phyloP scores from a whole-genome alignment of 768 basidiomycete genomes.

The Naganishia onofrii region DNA sequence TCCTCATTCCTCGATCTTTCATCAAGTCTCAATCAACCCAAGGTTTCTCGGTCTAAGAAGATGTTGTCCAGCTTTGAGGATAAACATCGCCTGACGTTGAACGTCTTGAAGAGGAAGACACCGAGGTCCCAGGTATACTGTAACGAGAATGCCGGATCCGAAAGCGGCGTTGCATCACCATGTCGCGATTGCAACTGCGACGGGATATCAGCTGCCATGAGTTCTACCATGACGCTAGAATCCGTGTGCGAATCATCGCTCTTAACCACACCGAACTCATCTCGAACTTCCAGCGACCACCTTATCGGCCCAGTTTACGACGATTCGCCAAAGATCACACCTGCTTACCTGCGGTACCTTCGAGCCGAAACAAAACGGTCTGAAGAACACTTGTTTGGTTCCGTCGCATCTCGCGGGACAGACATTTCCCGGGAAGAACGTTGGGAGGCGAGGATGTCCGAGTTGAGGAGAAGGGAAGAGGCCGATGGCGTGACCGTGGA shows the following conservation, averaged over 20 bases:
- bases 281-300: not conserved
- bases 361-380: conserved; percentile 16
- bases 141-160: not conserved
- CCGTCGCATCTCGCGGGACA: conserved; percentile 13
- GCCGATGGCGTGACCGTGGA: not conserved
- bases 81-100: not conserved
- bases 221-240: not conserved
- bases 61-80: no score
- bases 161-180: not conserved
- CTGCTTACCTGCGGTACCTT: conserved; percentile 11
- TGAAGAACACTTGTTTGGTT: conserved; percentile 12
- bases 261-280: not conserved
- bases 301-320: conserved; percentile 14
- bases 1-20: conserved; percentile 11
- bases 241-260: not conserved
- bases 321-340: conserved; percentile 1
- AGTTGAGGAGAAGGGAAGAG: not conserved
- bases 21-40: not conserved
- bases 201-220: not conserved
- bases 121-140: no score
- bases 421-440: conserved; percentile 15
- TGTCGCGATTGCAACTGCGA: not conserved
- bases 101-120: not conserved
- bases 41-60: not conserved
- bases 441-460: conserved; percentile 17